Base-by-base conservation (phyloP, 1,284 basidiomycete genomes). In the Ganoderma meredithae region DNA sequence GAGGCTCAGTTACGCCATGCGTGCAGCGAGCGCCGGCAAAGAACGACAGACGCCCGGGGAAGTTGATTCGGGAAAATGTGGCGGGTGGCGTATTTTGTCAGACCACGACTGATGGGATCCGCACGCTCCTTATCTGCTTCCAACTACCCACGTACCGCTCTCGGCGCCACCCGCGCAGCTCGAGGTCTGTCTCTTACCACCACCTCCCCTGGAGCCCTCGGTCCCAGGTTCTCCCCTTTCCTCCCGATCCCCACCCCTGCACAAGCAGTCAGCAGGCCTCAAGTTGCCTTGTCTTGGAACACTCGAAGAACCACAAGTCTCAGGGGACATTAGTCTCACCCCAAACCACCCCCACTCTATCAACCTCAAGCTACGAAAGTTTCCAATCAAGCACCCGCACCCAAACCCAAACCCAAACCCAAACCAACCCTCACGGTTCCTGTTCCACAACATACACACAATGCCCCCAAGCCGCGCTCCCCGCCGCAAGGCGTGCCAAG, bases 401-500 rank as follows among this genome's bases (percentile, higher is more conserved):
- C n/a, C 19, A 49, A 49, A 49, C 47, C n/a, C 22, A 49, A 25
- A 25, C 19, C n/a, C 22, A n/a, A n/a, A n/a, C n/a, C n/a, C n/a
- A n/a, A n/a, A n/a, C n/a, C n/a, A 49, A 25, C 19, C n/a, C 22
- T 10, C 47, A 36, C 33, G 33, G 33, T 36, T 36, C 33, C 33
- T 36, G n/a, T n/a, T n/a, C n/a, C n/a, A n/a, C n/a, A n/a, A n/a
- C n/a, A n/a, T n/a, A n/a, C n/a, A 10, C 58, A 52, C 33, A 25
- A 70, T 62, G 63, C 49, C 60, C n/a, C 64, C 53, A 10, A 60
- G 31, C 43, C 65, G 64, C 58, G 66, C 65, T 22, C 62, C 66
- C 15, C 66, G 64, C 36, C 41, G 53, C 36, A 70, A 70, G 62
- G 56, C 65, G 10, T 70, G 66, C 47, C 60, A 64, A 43, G 69